These are phyloP conservation scores for Naganishia sp. DNA, from an alignment of 1,284 basidiomycete species.

Conservation along the genomic window DNA sequence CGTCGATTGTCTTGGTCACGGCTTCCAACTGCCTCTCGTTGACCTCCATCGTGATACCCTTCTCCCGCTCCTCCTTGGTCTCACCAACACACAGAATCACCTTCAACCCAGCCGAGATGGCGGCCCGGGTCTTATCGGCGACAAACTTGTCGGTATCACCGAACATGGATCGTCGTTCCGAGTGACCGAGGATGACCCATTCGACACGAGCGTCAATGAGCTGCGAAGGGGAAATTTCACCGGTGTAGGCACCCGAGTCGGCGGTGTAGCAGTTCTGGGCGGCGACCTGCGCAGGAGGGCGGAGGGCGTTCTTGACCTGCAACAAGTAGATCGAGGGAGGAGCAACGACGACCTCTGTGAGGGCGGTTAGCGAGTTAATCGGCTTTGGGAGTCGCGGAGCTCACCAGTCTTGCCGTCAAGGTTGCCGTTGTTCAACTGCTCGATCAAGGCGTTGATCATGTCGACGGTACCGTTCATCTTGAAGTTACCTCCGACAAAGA, in stretches of 20 bases:
- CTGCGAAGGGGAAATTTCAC: conserved; percentile 84
- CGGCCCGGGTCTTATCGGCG: conserved; percentile 81
- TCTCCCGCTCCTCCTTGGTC: conserved; percentile 85
- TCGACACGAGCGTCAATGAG: conserved; percentile 82
- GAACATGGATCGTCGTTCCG: conserved; percentile 92
- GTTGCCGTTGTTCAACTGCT: conserved; percentile 70
- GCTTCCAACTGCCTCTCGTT: conserved; percentile 81
- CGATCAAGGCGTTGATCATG: conserved; percentile 66
- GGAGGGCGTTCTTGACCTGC: conserved; percentile 63
- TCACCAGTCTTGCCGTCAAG: conserved; percentile 72
- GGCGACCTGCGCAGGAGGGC: conserved; percentile 70
- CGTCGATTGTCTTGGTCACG: conserved; percentile 65
- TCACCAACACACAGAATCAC: conserved; percentile 98
- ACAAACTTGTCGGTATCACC: conserved; percentile 81
- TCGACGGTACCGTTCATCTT: conserved; percentile 81
- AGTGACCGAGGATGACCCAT: conserved; percentile 97
- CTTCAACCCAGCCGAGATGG: conserved; percentile 70
- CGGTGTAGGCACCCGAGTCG: conserved; percentile 87
- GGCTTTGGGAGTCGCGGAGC: not conserved
- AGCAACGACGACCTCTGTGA: conserved; percentile 82
- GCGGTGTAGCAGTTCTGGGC: conserved; percentile 93
- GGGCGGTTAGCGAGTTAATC: not conserved
- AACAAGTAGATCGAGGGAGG: conserved; percentile 87
- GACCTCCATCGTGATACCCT: conserved; percentile 73
- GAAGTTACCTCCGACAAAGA: conserved; percentile 92